Evolutionary conservation across 2,329 filamentous ascomycete species (phyloP), one percentile per base, ranked within the genome.

Genomic region (Emergomyces orientalis): DNA sequence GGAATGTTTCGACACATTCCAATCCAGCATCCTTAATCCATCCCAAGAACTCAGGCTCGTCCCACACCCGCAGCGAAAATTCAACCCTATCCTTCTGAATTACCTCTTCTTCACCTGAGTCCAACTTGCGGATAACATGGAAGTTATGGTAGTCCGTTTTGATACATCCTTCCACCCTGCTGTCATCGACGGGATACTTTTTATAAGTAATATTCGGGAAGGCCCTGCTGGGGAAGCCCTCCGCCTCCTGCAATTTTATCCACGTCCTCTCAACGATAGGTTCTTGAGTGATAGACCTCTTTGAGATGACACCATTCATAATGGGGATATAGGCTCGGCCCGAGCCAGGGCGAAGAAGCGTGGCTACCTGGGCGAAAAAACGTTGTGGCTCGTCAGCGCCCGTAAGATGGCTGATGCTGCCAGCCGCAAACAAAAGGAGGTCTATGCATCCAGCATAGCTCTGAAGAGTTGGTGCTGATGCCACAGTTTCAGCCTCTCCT

Each of bases 331-430:
- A 59, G 2, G 41, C 56, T 1, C 56, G 39, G 8, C 56, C 56
- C 11, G 56, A 45, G 39, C 56, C 56, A 19, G 56, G 56, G 7
- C 56, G 56, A 19, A 59, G 56, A 32, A 59, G 56, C 19, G 19
- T 17, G 27, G 39, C 56, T 4, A 34, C 25, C 41, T 59, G 56
- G 17, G 39, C 39, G 9, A 59, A 45, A 17, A 59, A 59, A 1
- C 17, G 56, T 22, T 45, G 56, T 8, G 56, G 56, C 41, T 59
- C 56, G 19, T 59, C 39, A 11, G 56, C 4, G 3, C 56, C 56
- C 25, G n/a, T 59, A 11, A 59, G 56, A 32, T 59, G 56, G 41
- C 56, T 59, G 41, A 59, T 45, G 22, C 56, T 59, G 6, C 56
- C 56, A 6, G 56, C 56, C 0, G 56, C 56, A 25, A 59, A 59